Evolutionary conservation across 73 alveolate species (phyloP), one percentile per base, ranked within the genome.

Genomic region (Paramecium octaurelia): DNA sequence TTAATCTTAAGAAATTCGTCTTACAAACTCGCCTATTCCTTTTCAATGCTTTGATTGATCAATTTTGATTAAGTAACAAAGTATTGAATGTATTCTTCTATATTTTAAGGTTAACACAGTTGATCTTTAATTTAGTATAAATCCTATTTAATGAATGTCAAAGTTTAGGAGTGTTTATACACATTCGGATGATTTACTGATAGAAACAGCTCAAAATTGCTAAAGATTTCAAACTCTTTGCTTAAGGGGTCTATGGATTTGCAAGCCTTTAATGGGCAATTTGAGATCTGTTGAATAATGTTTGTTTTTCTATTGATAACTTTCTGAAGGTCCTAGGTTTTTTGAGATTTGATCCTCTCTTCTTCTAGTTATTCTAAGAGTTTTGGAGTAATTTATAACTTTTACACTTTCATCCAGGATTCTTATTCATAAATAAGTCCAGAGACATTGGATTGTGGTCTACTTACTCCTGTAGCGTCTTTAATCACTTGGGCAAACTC

Each of bases 381-480:
- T 64, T 64, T 31, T 1, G 84, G 84, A 64, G 24, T 64, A 8
- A 64, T 34, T 27, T 21, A 64, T 3, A 31, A 27, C 3, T 27
- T 64, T 11, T 9, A 12, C 1, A 27, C 23, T 24, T 64, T 64
- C 84, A 73, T 73, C 87, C 60, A 73, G 14, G n/a, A 35, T 10
- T 40, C 34, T 73, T 73, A 73, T 73, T 80, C 91, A 48, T 80
- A 80, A 20, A 80, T 44, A 10, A 80, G 12, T 42, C 91, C 91
- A 24, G 91, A 80, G 6, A 48, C 91, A 80, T 80, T 80, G 4
- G 76, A 10, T 23, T 42, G 6, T 43, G 10, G 4, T 46, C 50
- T 80, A 44, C 0, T 44, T 18, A 2, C 2, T 31, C 91, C 91
- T 20, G 42, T 42, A 18, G 91, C 91, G 44, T 80, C 91, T 14